Base-by-base conservation (phyloP, 208 protist species). In the Leishmania aethiopica region DNA sequence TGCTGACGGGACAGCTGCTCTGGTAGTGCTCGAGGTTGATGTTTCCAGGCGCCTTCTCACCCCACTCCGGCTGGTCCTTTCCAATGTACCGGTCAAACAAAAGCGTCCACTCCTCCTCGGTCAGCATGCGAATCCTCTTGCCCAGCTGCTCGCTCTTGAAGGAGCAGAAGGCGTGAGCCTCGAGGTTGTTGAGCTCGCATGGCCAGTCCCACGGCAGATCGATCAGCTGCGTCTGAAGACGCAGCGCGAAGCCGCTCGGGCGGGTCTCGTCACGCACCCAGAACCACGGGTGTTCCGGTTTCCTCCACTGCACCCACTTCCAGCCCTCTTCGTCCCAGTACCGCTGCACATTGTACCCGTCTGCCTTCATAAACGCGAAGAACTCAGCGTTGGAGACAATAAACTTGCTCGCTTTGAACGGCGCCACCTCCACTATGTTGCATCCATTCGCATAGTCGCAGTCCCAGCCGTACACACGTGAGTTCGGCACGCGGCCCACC, bases 261-360 rank as follows among this genome's bases (percentile, higher is more conserved):
- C 91, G 88, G 42, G 79, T 76, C 60, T 92, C 94, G 79, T 96
- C 92, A 69, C 82, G 86, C 40, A 97, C 91, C 98, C 98, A 99
- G 86, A 99, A 99, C 83, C 92, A 96, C 66, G 98, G 98, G 77
- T 94, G 91, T 66, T 90, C 79, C 35, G 96, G 93, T 73, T 99
- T 95, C 82, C 89, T 93, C 96, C 95, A 99, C 74, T 90, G 89
- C 71, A 94, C 91, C 98, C 98, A 99, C n/a, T 77, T 88, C 98
- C 98, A 99, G n/a, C 98, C 98, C 87, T 99, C 98, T 76, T 98
- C 96, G 77, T 98, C 96, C 98, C 98, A 99, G 85, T 95, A 99
- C 74, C 89, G 85, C 80, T 94, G 86, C 45, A 88, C 94, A n/a
- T 82, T 84, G 81, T 99, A 99, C 64, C 98, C 98, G 78, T 93